phyloP scores from a whole-genome alignment of 495 filamentous ascomycete genomes.

The Neurospora terricola region DNA sequence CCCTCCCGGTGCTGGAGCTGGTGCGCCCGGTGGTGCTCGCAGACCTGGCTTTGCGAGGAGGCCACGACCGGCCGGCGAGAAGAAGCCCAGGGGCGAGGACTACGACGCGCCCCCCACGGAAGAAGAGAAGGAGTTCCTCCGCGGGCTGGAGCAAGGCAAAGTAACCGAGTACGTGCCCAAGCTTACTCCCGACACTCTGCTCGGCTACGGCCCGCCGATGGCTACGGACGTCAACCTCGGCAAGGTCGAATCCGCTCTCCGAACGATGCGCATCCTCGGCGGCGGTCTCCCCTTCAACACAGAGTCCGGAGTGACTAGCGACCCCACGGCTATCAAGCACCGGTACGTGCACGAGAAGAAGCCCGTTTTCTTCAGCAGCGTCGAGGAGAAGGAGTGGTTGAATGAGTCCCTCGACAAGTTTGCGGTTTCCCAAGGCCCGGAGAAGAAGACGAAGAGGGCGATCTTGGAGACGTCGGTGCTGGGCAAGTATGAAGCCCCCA shows the following conservation, averaged over 20 bases:
- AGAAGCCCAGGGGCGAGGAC: background rate
- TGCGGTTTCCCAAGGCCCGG: constrained; percentile 5
- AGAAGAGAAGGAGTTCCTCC: constrained; percentile 14
- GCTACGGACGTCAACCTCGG: constrained; percentile 15
- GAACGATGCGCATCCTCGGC: constrained; percentile 21
- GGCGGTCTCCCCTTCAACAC: constrained; percentile 21
- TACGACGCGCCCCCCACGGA: background rate
- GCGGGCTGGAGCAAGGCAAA: constrained; percentile 19
- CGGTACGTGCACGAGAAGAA: constrained; percentile 12
- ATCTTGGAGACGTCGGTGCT: constrained; percentile 30
- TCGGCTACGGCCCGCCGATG: constrained; percentile 23
- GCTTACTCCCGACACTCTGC: constrained; percentile 11
- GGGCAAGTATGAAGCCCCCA: constrained; percentile 29
- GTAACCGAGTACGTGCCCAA: constrained; percentile 15
- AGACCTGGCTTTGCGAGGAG: background rate
- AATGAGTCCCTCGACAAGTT: constrained; percentile 3
- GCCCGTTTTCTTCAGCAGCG: constrained; percentile 22
- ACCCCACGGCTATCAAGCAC: constrained; percentile 3
- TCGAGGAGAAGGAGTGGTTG: constrained; percentile 30
- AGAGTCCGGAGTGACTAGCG: constrained; percentile 14
- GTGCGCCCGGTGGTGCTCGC: background rate
- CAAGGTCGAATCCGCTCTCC: constrained; percentile 19
- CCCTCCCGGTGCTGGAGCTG: background rate
- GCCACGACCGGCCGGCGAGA: background rate
- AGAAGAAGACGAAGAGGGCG: constrained; percentile 21